These are phyloP conservation scores for Candida xiaguanensis DNA, from an alignment of 805 yeast genomes.

Conservation along the genomic window DNA sequence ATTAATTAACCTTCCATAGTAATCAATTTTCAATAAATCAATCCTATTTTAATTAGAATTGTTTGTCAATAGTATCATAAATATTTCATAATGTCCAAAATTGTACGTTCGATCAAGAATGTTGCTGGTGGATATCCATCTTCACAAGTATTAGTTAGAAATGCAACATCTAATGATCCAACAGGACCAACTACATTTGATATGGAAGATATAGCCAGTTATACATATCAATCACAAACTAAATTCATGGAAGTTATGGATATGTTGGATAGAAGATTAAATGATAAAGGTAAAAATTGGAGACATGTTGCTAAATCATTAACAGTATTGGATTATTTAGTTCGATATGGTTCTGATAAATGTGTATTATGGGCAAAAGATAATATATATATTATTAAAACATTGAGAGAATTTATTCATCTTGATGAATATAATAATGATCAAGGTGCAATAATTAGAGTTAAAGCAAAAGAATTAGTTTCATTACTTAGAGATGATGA, in stretches of 20 bases:
- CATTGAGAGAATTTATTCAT: conserved; percentile 84
- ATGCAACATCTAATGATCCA: conserved; percentile 87
- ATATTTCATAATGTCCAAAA: conserved; percentile 56
- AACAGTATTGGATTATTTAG: conserved; percentile 83
- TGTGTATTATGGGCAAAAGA: conserved; percentile 91
- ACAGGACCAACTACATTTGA: conserved; percentile 77
- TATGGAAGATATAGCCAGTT: conserved; percentile 78
- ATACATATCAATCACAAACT: conserved; percentile 62
- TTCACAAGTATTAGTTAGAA: conserved; percentile 83
- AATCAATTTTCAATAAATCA: no score
- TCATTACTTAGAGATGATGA: conserved; percentile 79
- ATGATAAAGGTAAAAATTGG: conserved; percentile 97
- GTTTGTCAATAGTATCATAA: background rate
- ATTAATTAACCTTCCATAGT: background rate
- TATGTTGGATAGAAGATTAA: conserved; percentile 84
- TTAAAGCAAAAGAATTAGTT: conserved; percentile 86
- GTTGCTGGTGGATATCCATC: conserved; percentile 85
- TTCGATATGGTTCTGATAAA: conserved; percentile 80
- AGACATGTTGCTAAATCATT: conserved; percentile 90
- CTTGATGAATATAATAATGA: conserved; percentile 75
- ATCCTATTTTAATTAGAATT: no score
- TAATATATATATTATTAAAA: conserved; percentile 81
- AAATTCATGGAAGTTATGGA: conserved; percentile 91
- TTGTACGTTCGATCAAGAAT: conserved; percentile 82
- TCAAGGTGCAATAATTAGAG: conserved; percentile 82